Conservation (phyloP, 768 basidiomycete genomes). For the Fistulinella prunicolor region DNA sequence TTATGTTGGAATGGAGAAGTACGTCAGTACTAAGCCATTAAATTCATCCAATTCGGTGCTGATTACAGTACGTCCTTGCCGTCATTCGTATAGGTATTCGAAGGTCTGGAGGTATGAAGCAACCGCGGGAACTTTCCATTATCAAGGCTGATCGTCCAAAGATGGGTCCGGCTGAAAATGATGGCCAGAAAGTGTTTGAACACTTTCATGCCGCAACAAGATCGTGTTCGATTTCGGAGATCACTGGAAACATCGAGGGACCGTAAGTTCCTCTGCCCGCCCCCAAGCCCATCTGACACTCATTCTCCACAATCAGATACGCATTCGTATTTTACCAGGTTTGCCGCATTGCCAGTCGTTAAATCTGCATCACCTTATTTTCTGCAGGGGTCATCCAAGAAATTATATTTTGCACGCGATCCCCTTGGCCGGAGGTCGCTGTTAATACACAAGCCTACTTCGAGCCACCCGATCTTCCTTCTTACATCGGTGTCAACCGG, state of each 20-base stretch:
- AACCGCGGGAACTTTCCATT: background rate
- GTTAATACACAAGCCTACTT: constrained; percentile 60
- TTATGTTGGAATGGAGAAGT: constrained; percentile 91
- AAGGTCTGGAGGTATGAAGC: constrained; percentile 64
- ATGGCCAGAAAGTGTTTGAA: constrained; percentile 55
- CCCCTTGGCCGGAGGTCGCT: constrained; percentile 87
- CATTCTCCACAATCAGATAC: constrained; percentile 46
- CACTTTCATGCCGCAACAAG: constrained; percentile 23
- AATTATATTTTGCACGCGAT: constrained; percentile 74
- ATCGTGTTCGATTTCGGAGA: constrained; percentile 42
- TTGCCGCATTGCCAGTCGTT: constrained; percentile 18
- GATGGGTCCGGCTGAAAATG: constrained; percentile 65
- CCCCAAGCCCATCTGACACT: background rate
- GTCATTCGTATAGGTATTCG: constrained; percentile 53
- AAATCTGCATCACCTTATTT: background rate
- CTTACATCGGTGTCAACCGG: constrained; percentile 67
- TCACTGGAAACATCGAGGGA: constrained; percentile 69
- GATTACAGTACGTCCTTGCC: background rate
- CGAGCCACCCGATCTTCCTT: constrained; percentile 49
- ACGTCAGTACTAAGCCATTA: constrained; percentile 11
- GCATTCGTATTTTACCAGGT: constrained; percentile 81
- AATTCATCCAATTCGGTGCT: background rate
- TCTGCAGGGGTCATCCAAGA: constrained; percentile 40
- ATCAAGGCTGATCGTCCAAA: constrained; percentile 28
- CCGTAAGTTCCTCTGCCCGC: constrained; percentile 53